Evolutionary conservation across 192 early-diverging fungal species (phyloP).

Genomic region (Coemansia sp.): DNA sequence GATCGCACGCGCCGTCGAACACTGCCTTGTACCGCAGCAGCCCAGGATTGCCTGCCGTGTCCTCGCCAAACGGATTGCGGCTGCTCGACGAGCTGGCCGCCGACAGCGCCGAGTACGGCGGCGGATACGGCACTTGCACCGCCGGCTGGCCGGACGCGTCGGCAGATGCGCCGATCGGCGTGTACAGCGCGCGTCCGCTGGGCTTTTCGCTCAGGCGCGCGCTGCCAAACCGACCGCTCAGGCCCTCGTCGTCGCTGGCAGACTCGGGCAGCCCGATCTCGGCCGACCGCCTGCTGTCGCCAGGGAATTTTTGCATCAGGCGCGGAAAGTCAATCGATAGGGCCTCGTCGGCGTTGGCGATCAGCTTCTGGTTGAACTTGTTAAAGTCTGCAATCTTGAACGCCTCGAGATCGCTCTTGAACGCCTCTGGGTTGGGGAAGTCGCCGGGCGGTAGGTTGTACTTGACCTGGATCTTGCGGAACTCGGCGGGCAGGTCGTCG

Average conservation of each 20-base stretch:
- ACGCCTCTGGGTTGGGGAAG: slow-evolving; percentile 76
- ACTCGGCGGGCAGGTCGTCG: slow-evolving; percentile 69
- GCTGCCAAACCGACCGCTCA: too few species aligned
- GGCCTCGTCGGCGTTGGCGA: slow-evolving; percentile 69
- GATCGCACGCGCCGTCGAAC: slow-evolving; percentile 40
- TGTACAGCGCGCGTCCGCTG: slow-evolving; percentile 4
- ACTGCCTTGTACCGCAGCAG: slow-evolving; percentile 30
- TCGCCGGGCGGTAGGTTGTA: slow-evolving; percentile 76
- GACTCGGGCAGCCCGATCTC: slow-evolving; percentile 22
- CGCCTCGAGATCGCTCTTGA: slow-evolving; percentile 62
- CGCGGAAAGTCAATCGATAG: slow-evolving; percentile 69
- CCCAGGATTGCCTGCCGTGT: slow-evolving; percentile 59
- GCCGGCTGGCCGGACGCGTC: not conserved
- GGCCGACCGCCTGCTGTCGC: slow-evolving; percentile 36
- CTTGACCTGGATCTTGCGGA: slow-evolving; percentile 66
- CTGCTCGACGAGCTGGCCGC: slow-evolving; percentile 27
- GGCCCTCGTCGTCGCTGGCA: not conserved
- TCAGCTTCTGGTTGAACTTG: slow-evolving; percentile 66
- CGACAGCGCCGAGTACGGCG: slow-evolving; percentile 48
- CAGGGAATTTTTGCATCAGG: slow-evolving; percentile 74
- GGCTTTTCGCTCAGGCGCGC: slow-evolving; percentile 18
- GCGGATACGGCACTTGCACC: slow-evolving; percentile 17
- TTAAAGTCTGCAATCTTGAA: slow-evolving; percentile 84
- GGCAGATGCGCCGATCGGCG: not conserved
- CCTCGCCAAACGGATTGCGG: slow-evolving; percentile 69